These are phyloP conservation scores for Austroboletus eburneus DNA, from an alignment of 768 basidiomycete species.

Conservation along the genomic window DNA sequence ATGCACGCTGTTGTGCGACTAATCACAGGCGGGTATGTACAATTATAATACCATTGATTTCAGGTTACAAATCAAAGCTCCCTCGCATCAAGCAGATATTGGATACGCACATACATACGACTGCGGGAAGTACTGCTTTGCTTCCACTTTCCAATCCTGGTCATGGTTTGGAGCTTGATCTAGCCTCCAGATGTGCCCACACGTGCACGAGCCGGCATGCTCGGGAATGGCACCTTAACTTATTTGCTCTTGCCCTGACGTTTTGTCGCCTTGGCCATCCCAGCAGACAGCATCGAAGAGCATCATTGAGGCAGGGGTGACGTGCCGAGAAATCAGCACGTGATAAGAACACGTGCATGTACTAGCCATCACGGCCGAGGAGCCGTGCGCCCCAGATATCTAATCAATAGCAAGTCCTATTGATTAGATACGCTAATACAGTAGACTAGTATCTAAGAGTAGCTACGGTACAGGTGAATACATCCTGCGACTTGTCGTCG, in stretches of 20 bases:
- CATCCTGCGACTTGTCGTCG: too few species aligned
- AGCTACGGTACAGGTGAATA: too few species aligned
- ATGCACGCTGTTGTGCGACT: neutral
- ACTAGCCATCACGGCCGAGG: too few species aligned
- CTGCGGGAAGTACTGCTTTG: too few species aligned
- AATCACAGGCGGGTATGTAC: neutral
- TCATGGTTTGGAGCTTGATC: too few species aligned
- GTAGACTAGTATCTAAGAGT: too few species aligned
- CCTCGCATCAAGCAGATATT: slow-evolving; percentile 7
- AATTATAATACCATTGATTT: neutral
- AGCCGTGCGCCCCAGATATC: too few species aligned
- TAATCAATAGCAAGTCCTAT: too few species aligned
- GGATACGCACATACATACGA: slow-evolving; percentile 14
- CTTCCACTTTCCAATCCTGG: too few species aligned
- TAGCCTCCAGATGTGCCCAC: slow-evolving; percentile 1
- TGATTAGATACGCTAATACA: too few species aligned
- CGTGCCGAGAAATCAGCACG: too few species aligned
- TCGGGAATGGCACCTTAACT: neutral
- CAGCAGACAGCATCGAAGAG: slow-evolving; percentile 24
- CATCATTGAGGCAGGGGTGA: slow-evolving; percentile 14
- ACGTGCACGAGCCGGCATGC: neutral
- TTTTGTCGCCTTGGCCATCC: neutral
- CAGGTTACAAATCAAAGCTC: slow-evolving; percentile 2
- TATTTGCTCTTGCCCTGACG: slow-evolving; percentile 9
- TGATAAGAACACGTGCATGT: too few species aligned